These are phyloP conservation scores for Mycena rebaudengoi DNA, from an alignment of 768 basidiomycete genomes.

Conservation along the genomic window DNA sequence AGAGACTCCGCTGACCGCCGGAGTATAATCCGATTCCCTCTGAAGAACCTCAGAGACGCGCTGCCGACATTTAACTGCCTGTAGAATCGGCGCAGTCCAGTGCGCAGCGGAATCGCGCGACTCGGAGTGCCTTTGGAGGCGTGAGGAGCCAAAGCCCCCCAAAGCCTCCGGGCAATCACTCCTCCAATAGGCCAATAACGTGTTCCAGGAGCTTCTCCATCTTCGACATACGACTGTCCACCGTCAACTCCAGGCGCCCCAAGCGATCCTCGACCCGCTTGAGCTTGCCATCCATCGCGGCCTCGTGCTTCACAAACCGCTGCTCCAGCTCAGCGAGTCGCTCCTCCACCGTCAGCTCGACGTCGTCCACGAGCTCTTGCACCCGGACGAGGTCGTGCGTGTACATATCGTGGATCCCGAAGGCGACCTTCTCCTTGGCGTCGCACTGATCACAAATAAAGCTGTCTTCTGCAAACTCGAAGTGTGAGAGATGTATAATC, in stretches of 20 bases:
- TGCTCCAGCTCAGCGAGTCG: slow-evolving; percentile 25
- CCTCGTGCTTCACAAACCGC: slow-evolving; percentile 25
- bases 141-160: too few relatives aligned
- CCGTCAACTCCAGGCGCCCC: slow-evolving; percentile 6
- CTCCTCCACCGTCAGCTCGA: slow-evolving; percentile 29
- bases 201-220: slow-evolving; percentile 25
- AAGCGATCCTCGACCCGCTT: slow-evolving; percentile 16
- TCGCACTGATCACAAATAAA: slow-evolving; percentile 28
- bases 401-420: slow-evolving; percentile 21
- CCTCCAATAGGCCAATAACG: not conserved
- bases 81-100: too few relatives aligned
- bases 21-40: too few relatives aligned
- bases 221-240: slow-evolving; percentile 21
- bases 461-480: slow-evolving; percentile 9
- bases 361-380: slow-evolving; percentile 20
- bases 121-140: too few relatives aligned
- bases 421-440: slow-evolving; percentile 18
- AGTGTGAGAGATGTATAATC: not conserved
- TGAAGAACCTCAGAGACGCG: too few relatives aligned
- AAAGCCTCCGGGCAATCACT: too few relatives aligned
- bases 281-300: slow-evolving; percentile 20
- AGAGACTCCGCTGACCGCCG: too few relatives aligned
- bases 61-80: too few relatives aligned
- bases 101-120: too few relatives aligned
- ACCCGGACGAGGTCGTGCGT: slow-evolving; percentile 28